These are phyloP conservation scores for Goffeauzyma gilvescens DNA, from an alignment of 768 basidiomycete species.

Conservation along the genomic window DNA sequence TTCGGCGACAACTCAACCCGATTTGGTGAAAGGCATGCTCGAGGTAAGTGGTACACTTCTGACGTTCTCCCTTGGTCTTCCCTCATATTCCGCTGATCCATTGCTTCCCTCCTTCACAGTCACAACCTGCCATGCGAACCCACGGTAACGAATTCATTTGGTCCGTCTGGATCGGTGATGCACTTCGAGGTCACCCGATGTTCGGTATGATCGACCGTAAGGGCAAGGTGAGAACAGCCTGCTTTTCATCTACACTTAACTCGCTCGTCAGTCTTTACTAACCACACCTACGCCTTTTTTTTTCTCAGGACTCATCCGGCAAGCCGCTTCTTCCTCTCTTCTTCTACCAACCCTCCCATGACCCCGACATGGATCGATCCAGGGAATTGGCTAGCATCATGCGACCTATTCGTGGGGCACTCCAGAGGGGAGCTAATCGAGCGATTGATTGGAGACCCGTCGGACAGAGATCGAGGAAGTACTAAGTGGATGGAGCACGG, in stretches of 20 bases:
- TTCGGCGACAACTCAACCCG: constrained; percentile 23
- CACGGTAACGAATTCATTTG: constrained; percentile 21
- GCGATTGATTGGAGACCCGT: constrained; percentile 32
- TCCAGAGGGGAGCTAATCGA: constrained; percentile 27
- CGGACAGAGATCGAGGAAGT: constrained; percentile 18
- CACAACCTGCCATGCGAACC: constrained; percentile 23
- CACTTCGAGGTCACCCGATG: constrained; percentile 21
- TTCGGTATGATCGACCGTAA: constrained; percentile 29
- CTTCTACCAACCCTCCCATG: constrained; percentile 30
- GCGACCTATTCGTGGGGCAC: constrained; percentile 21
- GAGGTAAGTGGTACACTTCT: constrained; percentile 23
- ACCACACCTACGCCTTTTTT: background rate
- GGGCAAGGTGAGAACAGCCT: constrained; percentile 20
- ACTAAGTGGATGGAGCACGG: background rate
- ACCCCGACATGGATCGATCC: constrained; percentile 24
- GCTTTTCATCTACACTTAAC: no score
- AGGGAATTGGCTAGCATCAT: constrained; percentile 26
- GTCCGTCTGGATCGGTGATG: constrained; percentile 17
- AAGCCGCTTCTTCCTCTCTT: constrained; percentile 29
- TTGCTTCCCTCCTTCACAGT: no score
- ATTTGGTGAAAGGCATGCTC: constrained; percentile 30
- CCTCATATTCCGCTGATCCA: no score
- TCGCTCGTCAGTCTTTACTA: background rate
- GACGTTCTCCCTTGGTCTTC: no score
- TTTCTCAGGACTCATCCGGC: constrained; percentile 30